These are phyloP conservation scores for Avena insularis DNA, from an alignment of 176 grass and related monocot species.

Conservation along the genomic window DNA sequence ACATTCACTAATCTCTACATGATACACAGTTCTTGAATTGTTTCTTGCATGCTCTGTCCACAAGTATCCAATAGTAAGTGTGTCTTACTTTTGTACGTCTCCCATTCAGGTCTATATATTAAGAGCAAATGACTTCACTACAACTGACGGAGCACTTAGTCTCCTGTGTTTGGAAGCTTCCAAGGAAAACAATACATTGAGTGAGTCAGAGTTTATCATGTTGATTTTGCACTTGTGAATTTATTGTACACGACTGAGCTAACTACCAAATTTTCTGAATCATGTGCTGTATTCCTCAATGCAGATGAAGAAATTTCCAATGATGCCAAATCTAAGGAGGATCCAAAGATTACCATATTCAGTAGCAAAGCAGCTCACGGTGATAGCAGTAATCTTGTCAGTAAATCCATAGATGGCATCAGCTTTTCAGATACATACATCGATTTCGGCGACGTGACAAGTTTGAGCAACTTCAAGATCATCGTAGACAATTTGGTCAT, in stretches of 20 bases:
- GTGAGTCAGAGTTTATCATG: conserved; percentile 34
- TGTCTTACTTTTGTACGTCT: neutral
- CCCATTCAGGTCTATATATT: conserved; percentile 48
- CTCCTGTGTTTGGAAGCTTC: conserved; percentile 21
- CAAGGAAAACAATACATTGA: conserved; percentile 35
- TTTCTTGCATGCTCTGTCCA: neutral
- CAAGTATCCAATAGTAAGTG: neutral
- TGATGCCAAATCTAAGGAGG: conserved; percentile 18
- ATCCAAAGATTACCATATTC: neutral
- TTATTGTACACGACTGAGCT: neutral
- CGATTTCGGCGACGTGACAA: neutral
- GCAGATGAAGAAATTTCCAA: neutral
- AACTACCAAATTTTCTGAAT: conserved; percentile 24
- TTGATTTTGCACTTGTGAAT: neutral
- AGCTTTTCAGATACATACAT: conserved; percentile 38
- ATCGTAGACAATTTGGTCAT: conserved; percentile 40
- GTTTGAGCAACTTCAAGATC: conserved; percentile 48
- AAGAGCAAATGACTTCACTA: conserved; percentile 22
- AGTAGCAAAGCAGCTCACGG: neutral
- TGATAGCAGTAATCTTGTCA: neutral
- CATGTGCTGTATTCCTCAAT: neutral
- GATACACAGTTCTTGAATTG: conserved; percentile 30
- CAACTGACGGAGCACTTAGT: conserved; percentile 41
- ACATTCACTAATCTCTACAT: neutral
- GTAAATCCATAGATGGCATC: conserved; percentile 37